Evolutionary conservation across 2,329 filamentous ascomycete genomes (phyloP).

Genomic region (Xylaria sp.): DNA sequence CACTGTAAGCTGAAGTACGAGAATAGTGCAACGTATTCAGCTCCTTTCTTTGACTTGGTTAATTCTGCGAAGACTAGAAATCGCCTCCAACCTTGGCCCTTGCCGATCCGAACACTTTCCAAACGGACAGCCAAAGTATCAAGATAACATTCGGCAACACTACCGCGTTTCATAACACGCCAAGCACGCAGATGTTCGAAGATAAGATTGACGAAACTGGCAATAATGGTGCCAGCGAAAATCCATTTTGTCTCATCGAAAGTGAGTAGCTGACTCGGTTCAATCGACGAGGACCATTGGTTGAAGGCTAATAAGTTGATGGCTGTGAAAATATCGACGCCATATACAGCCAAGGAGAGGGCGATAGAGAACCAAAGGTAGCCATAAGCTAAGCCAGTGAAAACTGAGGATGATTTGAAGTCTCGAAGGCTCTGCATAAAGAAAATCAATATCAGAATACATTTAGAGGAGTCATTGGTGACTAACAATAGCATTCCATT

Average conservation of each 20-base stretch:
- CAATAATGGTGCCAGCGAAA: slow-evolving; percentile 90
- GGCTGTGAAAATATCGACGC: slow-evolving; percentile 91
- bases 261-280: slow-evolving; percentile 75
- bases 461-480: neutral
- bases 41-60: slow-evolving; percentile 90
- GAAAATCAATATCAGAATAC: neutral
- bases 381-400: slow-evolving; percentile 80
- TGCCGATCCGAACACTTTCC: slow-evolving; percentile 81
- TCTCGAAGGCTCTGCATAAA: slow-evolving; percentile 66
- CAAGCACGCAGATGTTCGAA: slow-evolving; percentile 85
- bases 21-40: slow-evolving; percentile 90
- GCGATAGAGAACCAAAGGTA: slow-evolving; percentile 85
- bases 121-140: slow-evolving; percentile 87
- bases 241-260: slow-evolving; percentile 91
- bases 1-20: slow-evolving; percentile 83
- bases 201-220: slow-evolving; percentile 83
- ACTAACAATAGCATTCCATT: slow-evolving; percentile 93
- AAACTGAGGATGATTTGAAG: slow-evolving; percentile 85
- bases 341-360: slow-evolving; percentile 85
- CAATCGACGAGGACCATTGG: slow-evolving; percentile 85
- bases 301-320: slow-evolving; percentile 91
- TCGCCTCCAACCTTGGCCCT: slow-evolving; percentile 82
- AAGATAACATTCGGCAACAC: slow-evolving; percentile 91
- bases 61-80: slow-evolving; percentile 94
- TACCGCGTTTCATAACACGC: slow-evolving; percentile 83